These are phyloP conservation scores for Fusarium sp. DNA, from an alignment of 2,329 filamentous ascomycete genomes.

Conservation along the genomic window DNA sequence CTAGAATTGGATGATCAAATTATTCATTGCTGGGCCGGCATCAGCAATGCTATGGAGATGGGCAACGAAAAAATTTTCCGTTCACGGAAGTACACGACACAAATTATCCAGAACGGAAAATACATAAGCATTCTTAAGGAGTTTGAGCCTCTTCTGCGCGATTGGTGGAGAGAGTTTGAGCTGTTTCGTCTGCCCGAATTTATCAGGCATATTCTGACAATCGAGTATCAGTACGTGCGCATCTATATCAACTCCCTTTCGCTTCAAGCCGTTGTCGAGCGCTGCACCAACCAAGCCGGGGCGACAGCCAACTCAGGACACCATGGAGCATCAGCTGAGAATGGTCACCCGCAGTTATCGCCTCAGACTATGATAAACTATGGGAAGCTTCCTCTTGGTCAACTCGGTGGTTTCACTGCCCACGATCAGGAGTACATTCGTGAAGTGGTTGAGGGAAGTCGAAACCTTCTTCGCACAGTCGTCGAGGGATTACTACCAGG, in stretches of 20 bases:
- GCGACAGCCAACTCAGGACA: conserved; percentile 55
- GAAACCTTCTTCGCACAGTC: conserved; percentile 80
- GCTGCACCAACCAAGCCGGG: conserved; percentile 78
- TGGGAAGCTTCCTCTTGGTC: conserved; percentile 72
- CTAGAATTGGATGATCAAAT: conserved; percentile 76
- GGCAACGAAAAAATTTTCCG: conserved; percentile 91
- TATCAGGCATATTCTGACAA: conserved; percentile 82
- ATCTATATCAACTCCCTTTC: conserved; percentile 96
- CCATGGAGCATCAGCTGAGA: conserved; percentile 49
- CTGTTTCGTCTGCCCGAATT: conserved; percentile 75
- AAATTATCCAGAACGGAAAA: conserved; percentile 85
- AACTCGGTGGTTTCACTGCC: conserved; percentile 71
- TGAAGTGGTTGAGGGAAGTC: conserved; percentile 81
- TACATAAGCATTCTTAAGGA: conserved; percentile 85
- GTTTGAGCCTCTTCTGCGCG: conserved; percentile 80
- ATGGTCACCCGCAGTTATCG: conserved; percentile 58
- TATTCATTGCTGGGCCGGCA: conserved; percentile 91
- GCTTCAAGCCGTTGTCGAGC: conserved; percentile 92
- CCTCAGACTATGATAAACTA: conserved; percentile 74
- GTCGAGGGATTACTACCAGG: conserved; percentile 80
- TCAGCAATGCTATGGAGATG: conserved; percentile 91
- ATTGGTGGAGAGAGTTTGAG: conserved; percentile 87
- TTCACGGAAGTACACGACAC: conserved; percentile 86
- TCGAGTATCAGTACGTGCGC: conserved; percentile 95
- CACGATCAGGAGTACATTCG: conserved; percentile 79